Conservation (phyloP, 192 early-diverging fungal species). For the Coemansia sp. region DNA sequence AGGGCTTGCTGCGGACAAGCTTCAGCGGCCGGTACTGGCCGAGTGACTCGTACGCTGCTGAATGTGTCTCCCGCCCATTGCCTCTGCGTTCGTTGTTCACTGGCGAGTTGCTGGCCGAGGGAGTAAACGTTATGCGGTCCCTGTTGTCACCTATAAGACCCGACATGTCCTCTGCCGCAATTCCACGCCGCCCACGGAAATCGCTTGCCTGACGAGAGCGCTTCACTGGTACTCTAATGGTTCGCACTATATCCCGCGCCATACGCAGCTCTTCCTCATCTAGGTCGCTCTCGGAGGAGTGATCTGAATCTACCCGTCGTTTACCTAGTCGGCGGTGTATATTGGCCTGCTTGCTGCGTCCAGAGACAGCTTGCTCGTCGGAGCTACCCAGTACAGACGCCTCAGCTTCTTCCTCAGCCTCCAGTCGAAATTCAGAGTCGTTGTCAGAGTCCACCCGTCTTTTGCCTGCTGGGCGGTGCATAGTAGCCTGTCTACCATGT, state of each 20-base stretch:
- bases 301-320: not conserved
- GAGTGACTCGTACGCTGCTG: slow-evolving; percentile 13
- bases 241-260: not conserved
- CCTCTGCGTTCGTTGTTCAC: slow-evolving; percentile 5
- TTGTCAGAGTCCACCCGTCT: not conserved
- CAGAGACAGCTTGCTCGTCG: not conserved
- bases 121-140: slow-evolving; percentile 31
- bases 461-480: not conserved
- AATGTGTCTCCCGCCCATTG: not conserved
- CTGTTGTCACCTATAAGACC: not conserved
- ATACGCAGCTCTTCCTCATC: not conserved
- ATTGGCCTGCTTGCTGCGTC: not conserved
- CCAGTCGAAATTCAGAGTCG: slow-evolving; percentile 16
- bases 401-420: slow-evolving; percentile 12
- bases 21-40: slow-evolving; percentile 43
- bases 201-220: not conserved
- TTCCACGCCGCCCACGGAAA: slow-evolving; percentile 49
- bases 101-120: slow-evolving; percentile 23
- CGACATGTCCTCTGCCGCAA: slow-evolving; percentile 32
- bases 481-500: not conserved
- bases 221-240: not conserved
- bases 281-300: not conserved
- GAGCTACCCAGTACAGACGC: not conserved
- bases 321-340: not conserved
- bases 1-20: slow-evolving; percentile 7